Base-by-base conservation (phyloP, 768 basidiomycete genomes). In the Rhodotorula sphaerocarpa region DNA sequence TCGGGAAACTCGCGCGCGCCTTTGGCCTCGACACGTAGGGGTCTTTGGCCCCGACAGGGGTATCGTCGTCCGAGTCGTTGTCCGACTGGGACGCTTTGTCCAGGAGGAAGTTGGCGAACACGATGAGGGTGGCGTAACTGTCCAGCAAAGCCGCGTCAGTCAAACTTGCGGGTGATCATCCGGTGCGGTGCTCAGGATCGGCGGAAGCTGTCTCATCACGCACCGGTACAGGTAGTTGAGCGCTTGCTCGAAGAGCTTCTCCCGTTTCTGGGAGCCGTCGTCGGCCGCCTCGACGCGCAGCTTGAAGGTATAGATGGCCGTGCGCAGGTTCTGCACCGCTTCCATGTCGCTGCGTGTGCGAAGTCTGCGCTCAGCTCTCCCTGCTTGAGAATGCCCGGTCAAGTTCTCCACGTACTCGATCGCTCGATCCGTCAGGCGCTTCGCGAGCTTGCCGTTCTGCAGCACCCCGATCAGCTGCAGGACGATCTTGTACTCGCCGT, bases 401-500 rank as follows among this genome's bases (percentile, higher is more conserved):
- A 9, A 16, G 9, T 9, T 16, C 10, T 9, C 36, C 16, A 55
- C 54, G 44, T 50, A 67, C 70, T 97, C 92, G 69, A 95, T 84
- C 3, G 87, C 90, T 28, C 83, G 78, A 74, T 97, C 93, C 0
- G 90, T 85, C 63, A 97, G 75, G 45, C 84, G 82, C 76, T 99
- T 99, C 16, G 95, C 93, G 15, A 84, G 78, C 75, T 96, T 96
- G 25, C 95, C 93, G 70, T 92, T 82, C 12, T 50, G 33, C 9
- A 69, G 51, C 3, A 69, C 70, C n/a, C 64, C 67, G 27, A 71
- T 63, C 7, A 99, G 85, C 66, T 92, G 90, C 45, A 99, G 77
- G 66, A 97, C 95, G 6, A 86, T 88, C 79, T 96, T 96, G 79
- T 96, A 99, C 71, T 97, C 92, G 43, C 92, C 92, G n/a, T 39